Conservation (phyloP, 2,329 filamentous ascomycete genomes). For the Alternaria sp. region DNA sequence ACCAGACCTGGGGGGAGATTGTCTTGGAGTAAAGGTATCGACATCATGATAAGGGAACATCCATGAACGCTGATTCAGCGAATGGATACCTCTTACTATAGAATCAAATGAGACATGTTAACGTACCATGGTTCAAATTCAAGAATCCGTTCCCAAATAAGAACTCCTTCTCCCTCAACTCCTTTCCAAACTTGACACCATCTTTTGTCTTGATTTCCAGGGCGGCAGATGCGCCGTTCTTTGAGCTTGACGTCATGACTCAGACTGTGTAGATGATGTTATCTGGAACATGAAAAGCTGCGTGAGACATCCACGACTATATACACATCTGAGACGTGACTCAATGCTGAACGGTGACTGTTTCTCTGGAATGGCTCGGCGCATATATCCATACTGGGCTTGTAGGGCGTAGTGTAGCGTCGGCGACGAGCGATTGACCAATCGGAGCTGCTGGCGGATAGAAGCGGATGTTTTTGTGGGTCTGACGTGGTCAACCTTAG, state of each 20-base stretch:
- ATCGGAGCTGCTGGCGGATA: slow-evolving; percentile 6
- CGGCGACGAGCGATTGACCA: slow-evolving; percentile 5
- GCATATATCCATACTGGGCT: not conserved
- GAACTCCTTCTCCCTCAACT: slow-evolving; percentile 69
- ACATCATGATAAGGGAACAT: not conserved
- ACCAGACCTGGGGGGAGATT: not conserved
- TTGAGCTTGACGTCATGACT: slow-evolving; percentile 24
- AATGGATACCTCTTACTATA: not conserved
- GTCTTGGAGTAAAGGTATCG: not conserved
- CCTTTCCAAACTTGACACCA: slow-evolving; percentile 58
- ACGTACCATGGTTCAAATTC: slow-evolving; percentile 80
- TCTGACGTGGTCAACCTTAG: not conserved
- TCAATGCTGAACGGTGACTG: slow-evolving; percentile 2
- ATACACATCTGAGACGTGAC: slow-evolving; percentile 5
- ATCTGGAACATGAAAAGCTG: not conserved
- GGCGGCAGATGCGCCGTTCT: slow-evolving; percentile 8
- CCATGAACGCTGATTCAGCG: not conserved
- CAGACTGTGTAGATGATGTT: not conserved
- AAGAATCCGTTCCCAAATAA: slow-evolving; percentile 71
- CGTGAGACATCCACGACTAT: not conserved
- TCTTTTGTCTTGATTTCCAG: slow-evolving; percentile 29
- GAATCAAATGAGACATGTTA: not conserved
- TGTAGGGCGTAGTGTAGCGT: slow-evolving; percentile 8
- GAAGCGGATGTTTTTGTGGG: not conserved
- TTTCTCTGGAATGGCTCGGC: not conserved